Evolutionary conservation across 2,329 filamentous ascomycete genomes (phyloP).

Genomic region (Apiospora marii): DNA sequence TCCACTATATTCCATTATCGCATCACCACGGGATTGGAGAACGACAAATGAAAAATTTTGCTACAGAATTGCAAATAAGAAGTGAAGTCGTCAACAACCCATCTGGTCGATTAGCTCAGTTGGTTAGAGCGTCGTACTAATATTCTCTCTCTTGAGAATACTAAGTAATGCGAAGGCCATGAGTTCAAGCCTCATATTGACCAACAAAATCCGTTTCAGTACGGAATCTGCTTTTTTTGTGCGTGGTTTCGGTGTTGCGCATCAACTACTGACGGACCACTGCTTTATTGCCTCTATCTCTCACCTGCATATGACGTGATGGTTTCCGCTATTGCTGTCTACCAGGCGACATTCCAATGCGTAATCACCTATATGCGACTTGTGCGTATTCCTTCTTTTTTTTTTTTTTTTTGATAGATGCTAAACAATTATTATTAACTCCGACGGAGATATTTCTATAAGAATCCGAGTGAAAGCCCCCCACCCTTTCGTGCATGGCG

Average conservation of each 20-base stretch:
- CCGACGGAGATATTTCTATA: neutral
- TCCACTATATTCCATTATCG: neutral
- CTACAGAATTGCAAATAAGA: neutral
- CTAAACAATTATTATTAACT: neutral
- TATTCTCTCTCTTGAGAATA: conserved; percentile 8
- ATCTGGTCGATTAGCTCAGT: conserved; percentile 19
- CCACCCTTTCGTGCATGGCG: conserved; percentile 36
- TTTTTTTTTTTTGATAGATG: neutral
- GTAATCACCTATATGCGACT: neutral
- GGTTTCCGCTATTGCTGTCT: neutral
- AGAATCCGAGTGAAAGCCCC: conserved; percentile 28
- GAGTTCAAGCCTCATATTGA: conserved; percentile 22
- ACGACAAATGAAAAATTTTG: neutral
- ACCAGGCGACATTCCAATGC: neutral
- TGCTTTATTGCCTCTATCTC: neutral
- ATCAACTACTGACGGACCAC: neutral
- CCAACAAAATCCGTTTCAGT: neutral
- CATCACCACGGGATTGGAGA: neutral
- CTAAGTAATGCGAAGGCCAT: conserved; percentile 21
- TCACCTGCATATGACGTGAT: neutral
- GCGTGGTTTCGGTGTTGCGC: neutral
- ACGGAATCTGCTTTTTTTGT: neutral
- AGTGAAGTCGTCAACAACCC: neutral
- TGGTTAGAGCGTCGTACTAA: conserved; percentile 22
- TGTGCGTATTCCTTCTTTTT: neutral